Evolutionary conservation across 805 yeast genomes (phyloP).

Genomic region (Teunomyces barrocoloradensis): DNA sequence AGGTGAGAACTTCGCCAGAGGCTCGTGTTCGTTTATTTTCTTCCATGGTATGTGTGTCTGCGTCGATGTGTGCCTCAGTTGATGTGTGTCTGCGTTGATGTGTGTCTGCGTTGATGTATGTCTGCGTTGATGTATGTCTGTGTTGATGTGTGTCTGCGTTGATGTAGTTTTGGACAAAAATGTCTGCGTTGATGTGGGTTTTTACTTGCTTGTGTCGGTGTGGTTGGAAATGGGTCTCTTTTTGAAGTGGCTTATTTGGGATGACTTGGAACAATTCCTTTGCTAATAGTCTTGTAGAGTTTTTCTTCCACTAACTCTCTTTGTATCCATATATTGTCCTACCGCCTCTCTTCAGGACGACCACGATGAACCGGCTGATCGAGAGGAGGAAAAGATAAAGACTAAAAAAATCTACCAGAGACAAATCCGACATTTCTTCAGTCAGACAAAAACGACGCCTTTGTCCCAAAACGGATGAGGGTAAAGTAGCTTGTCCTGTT

Average conservation of each 20-base stretch:
- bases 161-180: background rate
- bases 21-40: constrained; percentile 60
- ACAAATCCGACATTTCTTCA: constrained; percentile 2
- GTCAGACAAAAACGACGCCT: constrained; percentile 2
- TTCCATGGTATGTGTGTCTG: background rate
- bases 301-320: too few species aligned
- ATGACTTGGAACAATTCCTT: background rate
- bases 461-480: background rate
- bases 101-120: background rate
- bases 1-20: constrained; percentile 74
- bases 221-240: background rate
- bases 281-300: too few species aligned
- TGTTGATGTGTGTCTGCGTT: background rate
- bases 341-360: constrained; percentile 1
- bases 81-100: background rate
- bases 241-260: background rate
- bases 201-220: background rate
- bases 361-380: constrained; percentile 1
- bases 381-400: constrained; percentile 5
- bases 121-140: background rate
- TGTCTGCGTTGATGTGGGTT: background rate
- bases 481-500: background rate
- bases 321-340: background rate
- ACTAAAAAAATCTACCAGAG: background rate
- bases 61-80: background rate